Percentiles rank a stretch among this genome's conserved stretches.
These are phyloP conservation scores for Coprinopsis marcescibilis DNA, from an alignment of 768 basidiomycete genomes.

Conservation along the genomic window DNA sequence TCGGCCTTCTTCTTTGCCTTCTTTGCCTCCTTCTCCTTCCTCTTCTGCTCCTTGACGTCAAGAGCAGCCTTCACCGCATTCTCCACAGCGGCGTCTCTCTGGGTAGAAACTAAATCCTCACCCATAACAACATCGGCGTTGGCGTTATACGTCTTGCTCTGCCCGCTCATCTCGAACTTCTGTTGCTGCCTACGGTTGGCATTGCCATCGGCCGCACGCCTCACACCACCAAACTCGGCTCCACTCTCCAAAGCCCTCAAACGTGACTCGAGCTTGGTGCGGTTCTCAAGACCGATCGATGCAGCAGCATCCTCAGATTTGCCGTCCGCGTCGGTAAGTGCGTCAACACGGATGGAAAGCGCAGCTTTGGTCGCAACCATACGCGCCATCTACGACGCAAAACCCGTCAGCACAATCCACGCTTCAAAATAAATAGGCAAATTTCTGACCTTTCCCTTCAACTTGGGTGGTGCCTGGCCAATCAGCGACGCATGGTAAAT, in stretches of 20 bases:
- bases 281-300: constrained; percentile 87
- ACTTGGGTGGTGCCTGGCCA: constrained; percentile 94
- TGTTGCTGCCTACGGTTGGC: constrained; percentile 70
- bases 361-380: constrained; percentile 99
- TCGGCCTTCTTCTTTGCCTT: constrained; percentile 63
- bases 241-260: constrained; percentile 85
- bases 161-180: constrained; percentile 77
- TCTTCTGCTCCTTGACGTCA: constrained; percentile 88
- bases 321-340: constrained; percentile 85
- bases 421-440: neutral
- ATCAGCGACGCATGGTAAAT: constrained; percentile 98
- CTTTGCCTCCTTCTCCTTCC: constrained; percentile 72
- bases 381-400: constrained; percentile 76
- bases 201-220: constrained; percentile 49
- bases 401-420: constrained; percentile 1
- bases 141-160: constrained; percentile 79
- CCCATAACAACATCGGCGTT: constrained; percentile 70
- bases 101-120: constrained; percentile 79
- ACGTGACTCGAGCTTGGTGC: constrained; percentile 92
- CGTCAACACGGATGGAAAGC: constrained; percentile 95
- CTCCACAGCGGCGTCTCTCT: constrained; percentile 69
- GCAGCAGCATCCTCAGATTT: constrained; percentile 81
- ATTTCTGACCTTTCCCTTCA: constrained; percentile 83
- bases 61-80: constrained; percentile 66
- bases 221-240: constrained; percentile 64